These are phyloP conservation scores for Limonium bicolor DNA, from an alignment of 148 eudicot species.

Conservation along the genomic window DNA sequence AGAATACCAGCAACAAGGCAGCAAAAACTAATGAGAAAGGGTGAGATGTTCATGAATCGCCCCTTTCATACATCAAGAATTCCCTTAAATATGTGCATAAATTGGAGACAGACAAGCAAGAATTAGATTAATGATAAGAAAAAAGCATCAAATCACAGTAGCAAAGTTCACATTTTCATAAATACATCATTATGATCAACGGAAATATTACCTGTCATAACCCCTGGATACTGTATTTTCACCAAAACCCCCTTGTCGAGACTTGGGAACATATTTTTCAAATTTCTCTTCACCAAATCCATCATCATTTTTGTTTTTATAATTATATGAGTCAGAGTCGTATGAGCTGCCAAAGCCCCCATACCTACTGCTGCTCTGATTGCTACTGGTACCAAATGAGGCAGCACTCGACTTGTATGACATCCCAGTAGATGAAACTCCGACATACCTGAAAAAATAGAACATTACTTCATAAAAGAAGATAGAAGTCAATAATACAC, in stretches of 20 bases:
- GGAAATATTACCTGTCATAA: slow-evolving; percentile 24
- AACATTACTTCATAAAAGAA: too few relatives aligned
- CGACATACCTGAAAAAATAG: slow-evolving; percentile 50
- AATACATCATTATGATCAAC: background rate
- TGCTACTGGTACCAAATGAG: slow-evolving; percentile 39
- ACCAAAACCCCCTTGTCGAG: slow-evolving; percentile 21
- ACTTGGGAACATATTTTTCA: slow-evolving; percentile 43
- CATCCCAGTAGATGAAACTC: slow-evolving; percentile 83
- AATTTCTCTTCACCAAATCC: slow-evolving; percentile 44
- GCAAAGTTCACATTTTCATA: too few relatives aligned
- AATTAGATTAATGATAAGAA: background rate
- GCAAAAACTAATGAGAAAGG: background rate
- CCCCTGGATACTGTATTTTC: slow-evolving; percentile 28
- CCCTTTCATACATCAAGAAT: background rate
- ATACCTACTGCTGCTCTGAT: slow-evolving; percentile 37
- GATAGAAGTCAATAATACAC: background rate
- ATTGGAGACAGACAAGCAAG: background rate
- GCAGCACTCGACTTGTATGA: slow-evolving; percentile 67
- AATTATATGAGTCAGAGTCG: slow-evolving; percentile 41
- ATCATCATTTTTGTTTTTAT: slow-evolving; percentile 38
- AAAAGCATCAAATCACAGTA: too few relatives aligned
- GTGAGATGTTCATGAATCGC: background rate
- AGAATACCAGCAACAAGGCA: too few relatives aligned
- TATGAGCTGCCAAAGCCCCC: slow-evolving; percentile 60
- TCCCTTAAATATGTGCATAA: background rate